Evolutionary conservation across 257 asterid genomes (phyloP).

Genomic region (Solanum paucissectum): DNA sequence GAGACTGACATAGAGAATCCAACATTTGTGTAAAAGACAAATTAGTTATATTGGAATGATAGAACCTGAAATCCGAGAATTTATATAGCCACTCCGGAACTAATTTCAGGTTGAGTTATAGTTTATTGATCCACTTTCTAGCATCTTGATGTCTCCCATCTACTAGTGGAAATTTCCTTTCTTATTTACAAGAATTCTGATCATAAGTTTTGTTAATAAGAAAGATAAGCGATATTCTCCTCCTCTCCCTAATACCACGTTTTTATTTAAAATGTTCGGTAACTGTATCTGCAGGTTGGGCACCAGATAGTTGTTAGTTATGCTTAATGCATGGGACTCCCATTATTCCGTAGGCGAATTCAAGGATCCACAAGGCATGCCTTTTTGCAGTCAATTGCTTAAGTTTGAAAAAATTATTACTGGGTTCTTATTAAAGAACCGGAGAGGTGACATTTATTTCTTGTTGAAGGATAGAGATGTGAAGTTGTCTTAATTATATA

Average conservation of each 20-base stretch:
- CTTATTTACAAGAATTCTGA: neutral
- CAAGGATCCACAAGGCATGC: constrained; percentile 85
- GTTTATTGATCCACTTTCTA: neutral
- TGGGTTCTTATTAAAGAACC: neutral
- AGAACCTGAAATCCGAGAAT: neutral
- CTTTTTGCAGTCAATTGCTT: neutral
- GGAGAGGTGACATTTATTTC: neutral
- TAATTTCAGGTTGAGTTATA: neutral
- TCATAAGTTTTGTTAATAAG: neutral
- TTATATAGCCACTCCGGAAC: neutral
- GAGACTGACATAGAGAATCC: neutral
- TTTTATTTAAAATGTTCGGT: neutral
- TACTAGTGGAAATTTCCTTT: neutral
- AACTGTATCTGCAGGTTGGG: constrained; percentile 54
- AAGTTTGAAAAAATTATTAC: neutral
- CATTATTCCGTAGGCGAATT: constrained; percentile 86
- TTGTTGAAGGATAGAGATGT: neutral
- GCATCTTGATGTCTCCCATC: neutral
- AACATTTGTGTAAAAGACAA: neutral
- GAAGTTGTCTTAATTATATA: neutral
- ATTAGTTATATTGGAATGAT: neutral
- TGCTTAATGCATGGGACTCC: constrained; percentile 86
- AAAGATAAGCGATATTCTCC: neutral
- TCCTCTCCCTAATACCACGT: neutral
- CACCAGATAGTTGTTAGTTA: constrained; percentile 83